Evolutionary conservation across 257 asterid species (phyloP).

Genomic region (Ballota nigra): DNA sequence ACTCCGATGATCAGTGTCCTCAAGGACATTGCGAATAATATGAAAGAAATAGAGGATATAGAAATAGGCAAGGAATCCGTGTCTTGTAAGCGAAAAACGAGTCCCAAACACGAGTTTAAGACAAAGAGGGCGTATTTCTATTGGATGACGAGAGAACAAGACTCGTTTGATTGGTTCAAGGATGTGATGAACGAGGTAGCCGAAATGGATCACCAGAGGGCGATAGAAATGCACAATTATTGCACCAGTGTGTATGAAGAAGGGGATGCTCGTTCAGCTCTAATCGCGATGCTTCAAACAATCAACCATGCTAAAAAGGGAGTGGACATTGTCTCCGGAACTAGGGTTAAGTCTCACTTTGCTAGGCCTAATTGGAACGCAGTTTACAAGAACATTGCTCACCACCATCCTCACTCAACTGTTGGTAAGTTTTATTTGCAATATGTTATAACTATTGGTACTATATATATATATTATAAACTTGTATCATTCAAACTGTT

Average conservation of each 20-base stretch:
- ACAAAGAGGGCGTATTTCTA: constrained; percentile 80
- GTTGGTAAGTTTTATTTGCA: constrained; percentile 64
- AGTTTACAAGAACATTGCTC: constrained; percentile 73
- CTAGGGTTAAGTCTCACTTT: constrained; percentile 80
- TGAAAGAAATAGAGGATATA: constrained; percentile 60
- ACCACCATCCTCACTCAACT: constrained; percentile 51
- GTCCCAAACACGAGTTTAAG: constrained; percentile 38
- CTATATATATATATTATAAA: too few species aligned
- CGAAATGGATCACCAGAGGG: constrained; percentile 63
- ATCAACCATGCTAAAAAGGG: constrained; percentile 80
- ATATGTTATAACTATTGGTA: too few species aligned
- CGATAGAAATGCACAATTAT: constrained; percentile 86
- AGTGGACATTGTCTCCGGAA: constrained; percentile 77
- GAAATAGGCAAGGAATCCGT: constrained; percentile 33
- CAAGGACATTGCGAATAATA: constrained; percentile 83
- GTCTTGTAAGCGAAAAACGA: constrained; percentile 25
- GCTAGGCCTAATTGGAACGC: constrained; percentile 85
- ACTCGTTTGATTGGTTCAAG: constrained; percentile 84
- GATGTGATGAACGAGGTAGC: constrained; percentile 86
- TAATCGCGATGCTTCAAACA: constrained; percentile 81
- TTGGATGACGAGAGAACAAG: constrained; percentile 92
- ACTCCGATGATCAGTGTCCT: constrained; percentile 92
- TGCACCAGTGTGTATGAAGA: constrained; percentile 89
- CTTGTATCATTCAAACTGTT: too few species aligned
- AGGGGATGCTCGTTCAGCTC: constrained; percentile 88